A percentile compares a stretch with the other conserved stretches of the same genome.
These are phyloP conservation scores for Claviceps maximensis DNA, from an alignment of 2,329 filamentous ascomycete species.

Conservation along the genomic window DNA sequence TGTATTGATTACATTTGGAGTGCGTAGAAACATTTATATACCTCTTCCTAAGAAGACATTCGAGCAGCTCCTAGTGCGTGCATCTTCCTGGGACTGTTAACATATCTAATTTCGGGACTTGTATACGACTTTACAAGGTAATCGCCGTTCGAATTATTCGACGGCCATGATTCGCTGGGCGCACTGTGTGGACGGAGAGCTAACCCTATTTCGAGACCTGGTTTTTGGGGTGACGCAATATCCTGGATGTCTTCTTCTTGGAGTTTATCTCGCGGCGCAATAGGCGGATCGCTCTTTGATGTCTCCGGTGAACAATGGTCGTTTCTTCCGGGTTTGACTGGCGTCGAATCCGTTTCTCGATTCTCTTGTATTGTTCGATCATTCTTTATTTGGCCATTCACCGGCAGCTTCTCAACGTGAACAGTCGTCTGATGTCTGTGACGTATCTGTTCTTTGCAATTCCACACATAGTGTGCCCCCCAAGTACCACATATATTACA, in stretches of 20 bases:
- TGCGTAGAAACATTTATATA: not conserved
- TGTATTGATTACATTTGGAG: not conserved
- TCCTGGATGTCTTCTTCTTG: not conserved
- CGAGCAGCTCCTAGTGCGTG: not conserved
- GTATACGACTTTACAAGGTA: not conserved
- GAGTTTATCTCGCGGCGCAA: not conserved
- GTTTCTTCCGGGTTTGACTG: not conserved
- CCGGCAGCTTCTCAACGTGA: not conserved
- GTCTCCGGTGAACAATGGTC: not conserved
- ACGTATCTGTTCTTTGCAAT: not conserved
- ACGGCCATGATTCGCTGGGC: not conserved
- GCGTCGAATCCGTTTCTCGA: not conserved
- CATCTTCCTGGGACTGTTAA: not conserved
- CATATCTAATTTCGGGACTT: not conserved
- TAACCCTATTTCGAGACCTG: not conserved
- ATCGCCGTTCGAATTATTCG: not conserved
- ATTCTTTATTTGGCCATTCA: not conserved
- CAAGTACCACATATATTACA: slow-evolving; percentile 1
- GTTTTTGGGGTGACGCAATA: not conserved
- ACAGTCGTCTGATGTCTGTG: not conserved
- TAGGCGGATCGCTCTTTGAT: not conserved
- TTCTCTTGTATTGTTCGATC: not conserved
- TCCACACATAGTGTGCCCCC: slow-evolving; percentile 2
- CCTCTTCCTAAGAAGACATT: not conserved
- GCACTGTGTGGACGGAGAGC: not conserved